phyloP scores from a whole-genome alignment of 352 stramenopile genomes.

The Pseudoperonospora humuli region DNA sequence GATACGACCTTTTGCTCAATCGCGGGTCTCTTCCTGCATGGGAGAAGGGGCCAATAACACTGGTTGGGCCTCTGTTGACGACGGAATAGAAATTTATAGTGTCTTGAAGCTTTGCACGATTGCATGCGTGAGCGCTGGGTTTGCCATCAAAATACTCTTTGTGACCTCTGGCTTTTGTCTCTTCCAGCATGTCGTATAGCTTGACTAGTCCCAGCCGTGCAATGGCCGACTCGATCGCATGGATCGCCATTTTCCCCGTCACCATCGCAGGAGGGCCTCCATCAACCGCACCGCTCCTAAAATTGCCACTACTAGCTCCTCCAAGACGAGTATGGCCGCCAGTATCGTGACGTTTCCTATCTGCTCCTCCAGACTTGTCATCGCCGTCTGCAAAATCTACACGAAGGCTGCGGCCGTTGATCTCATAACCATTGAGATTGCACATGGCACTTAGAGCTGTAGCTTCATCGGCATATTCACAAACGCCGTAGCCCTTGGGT shows the following conservation, averaged over 20 bases:
- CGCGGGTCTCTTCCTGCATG: conserved; percentile 43
- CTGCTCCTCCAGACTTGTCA: conserved; percentile 37
- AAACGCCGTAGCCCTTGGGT: conserved; percentile 82
- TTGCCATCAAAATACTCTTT: conserved; percentile 65
- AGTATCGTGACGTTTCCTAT: conserved; percentile 24
- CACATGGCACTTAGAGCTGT: conserved; percentile 78
- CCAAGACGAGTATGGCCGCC: conserved; percentile 12
- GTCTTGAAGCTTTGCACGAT: conserved; percentile 84
- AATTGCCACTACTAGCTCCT: conserved; percentile 20
- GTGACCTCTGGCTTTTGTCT: conserved; percentile 67
- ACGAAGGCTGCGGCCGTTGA: conserved; percentile 76
- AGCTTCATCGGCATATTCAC: conserved; percentile 78
- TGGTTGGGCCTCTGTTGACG: conserved; percentile 42
- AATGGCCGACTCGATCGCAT: conserved; percentile 74
- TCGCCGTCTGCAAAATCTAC: conserved; percentile 79
- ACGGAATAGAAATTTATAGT: conserved; percentile 72
- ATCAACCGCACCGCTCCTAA: conserved; percentile 18
- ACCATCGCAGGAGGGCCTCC: conserved; percentile 27
- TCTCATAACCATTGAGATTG: conserved; percentile 80
- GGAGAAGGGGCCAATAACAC: conserved; percentile 33
- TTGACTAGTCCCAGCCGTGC: conserved; percentile 55
- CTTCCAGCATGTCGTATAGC: conserved; percentile 78
- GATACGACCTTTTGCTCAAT: conserved; percentile 35
- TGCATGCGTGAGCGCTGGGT: conserved; percentile 73
- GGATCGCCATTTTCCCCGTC: conserved; percentile 71